Percentiles rank a stretch among this genome's conserved stretches.
Conservation (phyloP, 495 filamentous ascomycete species). For the Penicillium robsamsonii region DNA sequence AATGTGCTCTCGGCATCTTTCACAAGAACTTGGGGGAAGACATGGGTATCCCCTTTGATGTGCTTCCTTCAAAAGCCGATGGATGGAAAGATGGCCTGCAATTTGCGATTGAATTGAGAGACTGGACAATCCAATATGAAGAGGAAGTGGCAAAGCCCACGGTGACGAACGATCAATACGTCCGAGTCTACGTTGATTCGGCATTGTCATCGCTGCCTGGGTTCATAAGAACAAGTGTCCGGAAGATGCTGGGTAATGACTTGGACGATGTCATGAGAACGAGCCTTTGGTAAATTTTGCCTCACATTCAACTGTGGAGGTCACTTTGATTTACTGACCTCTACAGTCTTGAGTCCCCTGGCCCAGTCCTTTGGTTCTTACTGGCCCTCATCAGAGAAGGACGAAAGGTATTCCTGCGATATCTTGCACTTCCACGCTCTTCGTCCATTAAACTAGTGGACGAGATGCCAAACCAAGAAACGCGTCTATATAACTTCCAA, state of each 20-base stretch:
- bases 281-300: constrained; percentile 22
- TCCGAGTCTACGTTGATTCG: constrained; percentile 29
- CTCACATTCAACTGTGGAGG: background rate
- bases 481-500: constrained; percentile 18
- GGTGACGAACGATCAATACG: constrained; percentile 28
- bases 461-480: constrained; percentile 15
- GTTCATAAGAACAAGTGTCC: constrained; percentile 15
- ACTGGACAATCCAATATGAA: constrained; percentile 53
- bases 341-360: constrained; percentile 25
- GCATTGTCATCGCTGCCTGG: constrained; percentile 20
- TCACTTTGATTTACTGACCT: constrained; percentile 2
- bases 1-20: constrained; percentile 40
- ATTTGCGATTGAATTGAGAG: constrained; percentile 48
- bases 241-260: constrained; percentile 25
- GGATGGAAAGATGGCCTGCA: constrained; percentile 55
- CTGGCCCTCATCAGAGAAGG: constrained; percentile 27
- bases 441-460: constrained; percentile 25
- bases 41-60: constrained; percentile 39
- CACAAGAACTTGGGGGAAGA: constrained; percentile 41
- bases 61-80: constrained; percentile 18
- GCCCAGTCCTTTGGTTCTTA: constrained; percentile 28
- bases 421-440: constrained; percentile 49
- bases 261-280: constrained; percentile 29
- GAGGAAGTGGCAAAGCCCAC: constrained; percentile 27
- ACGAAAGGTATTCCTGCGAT: constrained; percentile 47